These are phyloP conservation scores for Ustilago hordei DNA, from an alignment of 1,284 basidiomycete species.

Conservation along the genomic window DNA sequence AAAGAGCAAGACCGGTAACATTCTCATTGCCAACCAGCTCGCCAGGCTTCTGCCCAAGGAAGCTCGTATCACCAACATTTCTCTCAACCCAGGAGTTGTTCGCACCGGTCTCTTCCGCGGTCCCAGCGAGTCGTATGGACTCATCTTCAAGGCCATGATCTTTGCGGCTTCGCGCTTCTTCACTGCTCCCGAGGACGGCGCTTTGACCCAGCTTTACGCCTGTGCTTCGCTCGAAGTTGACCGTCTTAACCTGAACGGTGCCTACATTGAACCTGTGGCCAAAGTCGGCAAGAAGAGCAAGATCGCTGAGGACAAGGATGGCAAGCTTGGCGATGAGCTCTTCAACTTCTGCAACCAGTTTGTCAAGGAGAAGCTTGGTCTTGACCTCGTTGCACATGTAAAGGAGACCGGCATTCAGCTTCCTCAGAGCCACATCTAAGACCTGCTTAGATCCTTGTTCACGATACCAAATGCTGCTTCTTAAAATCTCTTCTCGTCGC, in stretches of 20 bases:
- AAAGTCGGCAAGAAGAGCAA: conserved; percentile 44
- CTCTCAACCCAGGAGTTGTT: conserved; percentile 53
- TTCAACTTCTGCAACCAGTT: conserved; percentile 46
- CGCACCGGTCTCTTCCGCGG: conserved; percentile 33
- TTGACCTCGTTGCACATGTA: conserved; percentile 34
- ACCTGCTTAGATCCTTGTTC: no score
- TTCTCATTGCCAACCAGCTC: conserved; percentile 55
- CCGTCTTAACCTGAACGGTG: conserved; percentile 49
- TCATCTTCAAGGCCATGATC: conserved; percentile 20
- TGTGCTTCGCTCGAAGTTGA: conserved; percentile 65
- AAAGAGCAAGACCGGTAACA: conserved; percentile 56
- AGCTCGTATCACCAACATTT: conserved; percentile 39
- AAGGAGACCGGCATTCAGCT: conserved; percentile 34
- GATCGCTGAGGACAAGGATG: conserved; percentile 44
- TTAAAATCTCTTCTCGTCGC: background rate
- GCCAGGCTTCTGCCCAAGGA: conserved; percentile 34
- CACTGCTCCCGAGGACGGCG: conserved; percentile 58
- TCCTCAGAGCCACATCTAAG: conserved; percentile 39
- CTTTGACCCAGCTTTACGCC: conserved; percentile 66
- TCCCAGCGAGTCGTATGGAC: conserved; percentile 41
- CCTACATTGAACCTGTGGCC: conserved; percentile 64
- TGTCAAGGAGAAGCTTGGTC: conserved; percentile 41
- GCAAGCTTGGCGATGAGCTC: conserved; percentile 39
- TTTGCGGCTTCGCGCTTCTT: conserved; percentile 35
- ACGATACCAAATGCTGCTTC: background rate